These are phyloP conservation scores for Rubroboletus pulcherrimus DNA, from an alignment of 768 basidiomycete genomes.

Conservation along the genomic window DNA sequence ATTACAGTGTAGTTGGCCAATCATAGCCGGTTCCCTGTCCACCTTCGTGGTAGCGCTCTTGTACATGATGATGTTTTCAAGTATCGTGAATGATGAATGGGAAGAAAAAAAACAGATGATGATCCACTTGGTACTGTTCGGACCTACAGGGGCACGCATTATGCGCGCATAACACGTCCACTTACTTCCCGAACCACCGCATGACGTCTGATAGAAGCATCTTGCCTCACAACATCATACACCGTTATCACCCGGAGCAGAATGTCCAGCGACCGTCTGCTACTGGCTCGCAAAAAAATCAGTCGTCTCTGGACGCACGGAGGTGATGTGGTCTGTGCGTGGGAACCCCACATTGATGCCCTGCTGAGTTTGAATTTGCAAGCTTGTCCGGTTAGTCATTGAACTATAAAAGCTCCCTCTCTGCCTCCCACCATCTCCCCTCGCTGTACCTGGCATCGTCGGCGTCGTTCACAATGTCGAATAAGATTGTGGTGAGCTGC, in stretches of 20 bases:
- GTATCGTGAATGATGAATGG: background rate
- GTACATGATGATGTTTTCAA: background rate
- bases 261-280: background rate
- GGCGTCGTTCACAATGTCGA: constrained; percentile 65
- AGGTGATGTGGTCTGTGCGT: constrained; percentile 41
- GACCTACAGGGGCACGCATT: background rate
- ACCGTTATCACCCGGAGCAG: background rate
- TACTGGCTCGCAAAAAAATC: background rate
- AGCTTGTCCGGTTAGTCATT: constrained; percentile 36
- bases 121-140: no score
- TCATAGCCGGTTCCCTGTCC: background rate
- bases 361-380: constrained; percentile 43
- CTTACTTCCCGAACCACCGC: background rate
- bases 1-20: no score
- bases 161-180: background rate
- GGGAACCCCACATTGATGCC: constrained; percentile 30
- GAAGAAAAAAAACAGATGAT: background rate
- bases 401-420: constrained; percentile 39
- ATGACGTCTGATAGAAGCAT: background rate
- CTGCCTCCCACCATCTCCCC: constrained; percentile 32
- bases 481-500: constrained; percentile 98
- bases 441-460: constrained; percentile 27
- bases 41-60: background rate
- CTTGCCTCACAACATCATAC: background rate
- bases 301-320: background rate